Conservation (phyloP, 2,329 filamentous ascomycete genomes). For the Dactylella cylindrospora region DNA sequence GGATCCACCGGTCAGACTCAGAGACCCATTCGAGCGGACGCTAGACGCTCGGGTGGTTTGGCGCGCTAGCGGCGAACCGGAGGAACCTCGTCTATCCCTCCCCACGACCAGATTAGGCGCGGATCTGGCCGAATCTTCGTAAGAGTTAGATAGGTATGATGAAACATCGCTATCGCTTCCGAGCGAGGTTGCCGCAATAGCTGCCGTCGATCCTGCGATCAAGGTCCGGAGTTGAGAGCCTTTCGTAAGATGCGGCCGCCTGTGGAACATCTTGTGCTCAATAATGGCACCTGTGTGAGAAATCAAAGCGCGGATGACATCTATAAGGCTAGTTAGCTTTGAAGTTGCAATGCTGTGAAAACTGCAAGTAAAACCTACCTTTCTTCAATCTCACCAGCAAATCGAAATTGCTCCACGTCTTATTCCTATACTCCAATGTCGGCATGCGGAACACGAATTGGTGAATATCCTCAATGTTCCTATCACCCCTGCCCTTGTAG, state of each 20-base stretch:
- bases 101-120: conserved; percentile 6
- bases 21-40: conserved; percentile 37
- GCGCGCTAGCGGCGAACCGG: conserved; percentile 15
- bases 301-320: conserved; percentile 89
- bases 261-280: conserved; percentile 92
- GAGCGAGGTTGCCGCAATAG: conserved; percentile 51
- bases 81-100: conserved; percentile 22
- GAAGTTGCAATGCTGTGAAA: background rate
- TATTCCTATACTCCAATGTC: conserved; percentile 93
- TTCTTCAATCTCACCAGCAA: conserved; percentile 90
- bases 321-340: conserved; percentile 11
- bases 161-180: conserved; percentile 45
- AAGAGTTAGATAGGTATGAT: conserved; percentile 28
- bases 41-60: conserved; percentile 22
- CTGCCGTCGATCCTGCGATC: conserved; percentile 73
- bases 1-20: conserved; percentile 24
- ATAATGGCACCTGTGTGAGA: conserved; percentile 95
- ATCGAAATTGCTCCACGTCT: conserved; percentile 98
- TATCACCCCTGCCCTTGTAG: conserved; percentile 74
- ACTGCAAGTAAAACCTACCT: conserved; percentile 52
- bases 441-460: conserved; percentile 96
- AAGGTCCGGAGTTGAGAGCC: conserved; percentile 73
- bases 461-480: conserved; percentile 95
- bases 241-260: conserved; percentile 79
- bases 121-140: conserved; percentile 21